phyloP scores from a whole-genome alignment of 2,329 filamentous ascomycete genomes.

The Hypoxylon sp. region DNA sequence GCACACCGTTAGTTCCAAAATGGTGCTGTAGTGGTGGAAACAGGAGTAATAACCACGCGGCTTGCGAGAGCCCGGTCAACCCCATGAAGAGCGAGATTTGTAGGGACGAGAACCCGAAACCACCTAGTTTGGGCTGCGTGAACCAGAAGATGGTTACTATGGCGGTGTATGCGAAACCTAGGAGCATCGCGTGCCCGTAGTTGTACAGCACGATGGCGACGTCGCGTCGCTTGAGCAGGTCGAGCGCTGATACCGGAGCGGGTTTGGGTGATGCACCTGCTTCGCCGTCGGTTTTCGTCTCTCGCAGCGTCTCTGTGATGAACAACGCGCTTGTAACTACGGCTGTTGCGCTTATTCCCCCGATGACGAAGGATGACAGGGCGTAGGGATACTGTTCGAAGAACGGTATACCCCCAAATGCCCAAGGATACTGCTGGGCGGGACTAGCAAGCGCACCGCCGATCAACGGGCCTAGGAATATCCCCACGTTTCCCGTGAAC shows the following conservation, averaged over 20 bases:
- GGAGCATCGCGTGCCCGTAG: constrained; percentile 71
- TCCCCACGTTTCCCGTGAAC: constrained; percentile 76
- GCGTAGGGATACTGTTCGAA: constrained; percentile 72
- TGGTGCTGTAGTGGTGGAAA: constrained; percentile 74
- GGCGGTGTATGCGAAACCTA: constrained; percentile 77
- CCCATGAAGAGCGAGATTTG: constrained; percentile 74
- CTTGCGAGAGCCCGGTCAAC: constrained; percentile 70
- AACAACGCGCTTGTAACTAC: constrained; percentile 63
- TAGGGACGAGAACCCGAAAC: constrained; percentile 67
- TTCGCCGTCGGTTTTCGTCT: constrained; percentile 28
- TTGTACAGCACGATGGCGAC: constrained; percentile 72
- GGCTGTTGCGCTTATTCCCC: constrained; percentile 60
- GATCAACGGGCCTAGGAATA: constrained; percentile 75
- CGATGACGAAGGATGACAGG: constrained; percentile 68
- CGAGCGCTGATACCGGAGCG: constrained; percentile 54
- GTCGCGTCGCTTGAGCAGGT: constrained; percentile 69
- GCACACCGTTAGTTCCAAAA: constrained; percentile 71
- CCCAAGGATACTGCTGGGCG: constrained; percentile 65
- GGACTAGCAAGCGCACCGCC: constrained; percentile 76
- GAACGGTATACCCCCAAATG: constrained; percentile 65
- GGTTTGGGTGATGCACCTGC: constrained; percentile 34
- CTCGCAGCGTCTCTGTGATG: constrained; percentile 68
- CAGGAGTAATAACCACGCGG: constrained; percentile 73
- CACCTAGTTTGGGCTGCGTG: constrained; percentile 68
- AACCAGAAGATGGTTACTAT: constrained; percentile 74